These are phyloP conservation scores for Gaeumannomyces sp. DNA, from an alignment of 2,329 filamentous ascomycete species.

Conservation along the genomic window DNA sequence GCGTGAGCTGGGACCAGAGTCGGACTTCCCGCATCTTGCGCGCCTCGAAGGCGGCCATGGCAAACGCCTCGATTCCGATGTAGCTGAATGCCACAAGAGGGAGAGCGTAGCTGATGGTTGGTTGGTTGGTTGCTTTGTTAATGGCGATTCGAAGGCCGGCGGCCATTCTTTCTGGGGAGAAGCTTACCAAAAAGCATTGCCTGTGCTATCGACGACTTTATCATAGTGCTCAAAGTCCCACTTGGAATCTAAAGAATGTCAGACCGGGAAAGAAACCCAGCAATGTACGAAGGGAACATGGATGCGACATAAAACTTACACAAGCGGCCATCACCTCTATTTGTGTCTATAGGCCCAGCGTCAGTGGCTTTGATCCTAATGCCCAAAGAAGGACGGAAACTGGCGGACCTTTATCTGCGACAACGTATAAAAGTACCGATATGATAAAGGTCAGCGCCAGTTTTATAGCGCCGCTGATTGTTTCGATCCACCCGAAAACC, in stretches of 20 bases:
- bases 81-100: conserved; percentile 15
- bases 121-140: not conserved
- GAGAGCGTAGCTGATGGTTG: conserved; percentile 12
- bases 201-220: not conserved
- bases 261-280: not conserved
- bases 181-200: conserved; percentile 12
- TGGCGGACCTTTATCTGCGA: conserved; percentile 12
- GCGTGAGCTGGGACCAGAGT: conserved; percentile 2
- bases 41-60: conserved; percentile 17
- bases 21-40: conserved; percentile 11
- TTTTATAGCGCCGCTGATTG: conserved; percentile 18
- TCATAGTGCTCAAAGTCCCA: not conserved
- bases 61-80: conserved; percentile 15
- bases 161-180: not conserved
- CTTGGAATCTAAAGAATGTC: not conserved
- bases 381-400: too few species aligned
- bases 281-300: not conserved
- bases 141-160: not conserved
- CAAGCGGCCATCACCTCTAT: too few species aligned
- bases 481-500: conserved; percentile 21
- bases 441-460: conserved; percentile 14
- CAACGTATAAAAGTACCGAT: conserved; percentile 15
- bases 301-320: too few species aligned
- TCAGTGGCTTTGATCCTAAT: too few species aligned
- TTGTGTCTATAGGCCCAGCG: too few species aligned